These are phyloP conservation scores for Fereydounia khargensis DNA, from an alignment of 1,284 basidiomycete species.

Conservation along the genomic window DNA sequence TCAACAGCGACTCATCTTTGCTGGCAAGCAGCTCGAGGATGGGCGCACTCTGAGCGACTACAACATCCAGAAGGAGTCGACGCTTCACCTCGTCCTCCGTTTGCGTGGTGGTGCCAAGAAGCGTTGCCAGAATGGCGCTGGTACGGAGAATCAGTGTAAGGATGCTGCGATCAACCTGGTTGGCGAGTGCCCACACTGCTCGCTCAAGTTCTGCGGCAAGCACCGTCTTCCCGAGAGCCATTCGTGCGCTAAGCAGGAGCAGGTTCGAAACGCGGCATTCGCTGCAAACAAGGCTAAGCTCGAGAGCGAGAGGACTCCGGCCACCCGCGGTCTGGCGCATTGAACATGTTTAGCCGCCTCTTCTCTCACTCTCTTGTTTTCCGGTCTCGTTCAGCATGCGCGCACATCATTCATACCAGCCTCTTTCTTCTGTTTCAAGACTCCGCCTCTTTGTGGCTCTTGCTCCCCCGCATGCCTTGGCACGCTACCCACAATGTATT, in stretches of 20 bases:
- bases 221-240: conserved; percentile 55
- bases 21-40: conserved; percentile 61
- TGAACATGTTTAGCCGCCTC: conserved; percentile 6
- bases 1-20: conserved; percentile 61
- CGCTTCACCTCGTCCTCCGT: conserved; percentile 50
- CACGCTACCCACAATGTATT: too few species aligned
- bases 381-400: not conserved
- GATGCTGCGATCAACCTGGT: conserved; percentile 56
- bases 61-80: conserved; percentile 58
- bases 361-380: too few species aligned
- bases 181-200: conserved; percentile 56
- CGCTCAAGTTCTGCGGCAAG: conserved; percentile 52
- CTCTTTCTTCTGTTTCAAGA: conserved; percentile 2
- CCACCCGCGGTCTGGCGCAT: conserved; percentile 51
- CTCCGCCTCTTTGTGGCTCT: too few species aligned
- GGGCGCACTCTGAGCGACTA: conserved; percentile 60
- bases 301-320: conserved; percentile 51
- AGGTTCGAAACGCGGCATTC: conserved; percentile 52
- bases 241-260: conserved; percentile 49
- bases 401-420: conserved; percentile 4
- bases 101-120: conserved; percentile 57
- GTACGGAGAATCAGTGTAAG: conserved; percentile 50
- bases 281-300: conserved; percentile 55
- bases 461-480: too few species aligned
- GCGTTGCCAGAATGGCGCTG: conserved; percentile 52